These are phyloP conservation scores for Xylaria sp. DNA, from an alignment of 2,329 filamentous ascomycete genomes.

Conservation along the genomic window DNA sequence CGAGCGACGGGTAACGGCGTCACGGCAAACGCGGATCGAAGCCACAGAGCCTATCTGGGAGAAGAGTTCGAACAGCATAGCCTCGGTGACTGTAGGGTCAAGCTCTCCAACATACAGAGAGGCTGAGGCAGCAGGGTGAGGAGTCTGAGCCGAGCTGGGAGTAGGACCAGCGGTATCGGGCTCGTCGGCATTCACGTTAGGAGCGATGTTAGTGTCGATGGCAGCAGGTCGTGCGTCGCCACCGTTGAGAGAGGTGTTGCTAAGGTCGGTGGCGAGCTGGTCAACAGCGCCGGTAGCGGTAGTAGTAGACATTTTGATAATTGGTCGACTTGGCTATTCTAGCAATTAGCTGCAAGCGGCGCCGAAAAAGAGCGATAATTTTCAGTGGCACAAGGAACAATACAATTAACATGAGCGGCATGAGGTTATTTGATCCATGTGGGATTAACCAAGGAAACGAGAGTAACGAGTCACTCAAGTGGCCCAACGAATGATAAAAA, in stretches of 20 bases:
- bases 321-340: constrained; percentile 30
- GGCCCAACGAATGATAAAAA: constrained; percentile 26
- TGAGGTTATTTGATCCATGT: constrained; percentile 2
- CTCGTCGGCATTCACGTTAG: constrained; percentile 60
- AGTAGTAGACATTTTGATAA: constrained; percentile 62
- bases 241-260: constrained; percentile 72
- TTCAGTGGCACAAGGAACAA: not conserved
- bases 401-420: not conserved
- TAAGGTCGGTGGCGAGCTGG: constrained; percentile 80
- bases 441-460: not conserved
- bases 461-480: constrained; percentile 7
- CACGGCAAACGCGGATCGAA: constrained; percentile 99
- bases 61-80: constrained; percentile 99
- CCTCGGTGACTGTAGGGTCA: constrained; percentile 96
- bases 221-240: constrained; percentile 69
- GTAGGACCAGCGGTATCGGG: constrained; percentile 70
- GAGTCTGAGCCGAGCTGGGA: constrained; percentile 71
- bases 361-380: not conserved
- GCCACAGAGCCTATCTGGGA: constrained; percentile 98
- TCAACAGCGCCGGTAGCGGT: constrained; percentile 68
- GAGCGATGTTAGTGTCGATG: constrained; percentile 75
- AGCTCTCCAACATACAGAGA: constrained; percentile 99
- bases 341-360: constrained; percentile 25
- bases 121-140: constrained; percentile 88
- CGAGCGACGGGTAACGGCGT: constrained; percentile 96